phyloP scores from a whole-genome alignment of 1,284 basidiomycete genomes.

The Entoloma clypeatum region DNA sequence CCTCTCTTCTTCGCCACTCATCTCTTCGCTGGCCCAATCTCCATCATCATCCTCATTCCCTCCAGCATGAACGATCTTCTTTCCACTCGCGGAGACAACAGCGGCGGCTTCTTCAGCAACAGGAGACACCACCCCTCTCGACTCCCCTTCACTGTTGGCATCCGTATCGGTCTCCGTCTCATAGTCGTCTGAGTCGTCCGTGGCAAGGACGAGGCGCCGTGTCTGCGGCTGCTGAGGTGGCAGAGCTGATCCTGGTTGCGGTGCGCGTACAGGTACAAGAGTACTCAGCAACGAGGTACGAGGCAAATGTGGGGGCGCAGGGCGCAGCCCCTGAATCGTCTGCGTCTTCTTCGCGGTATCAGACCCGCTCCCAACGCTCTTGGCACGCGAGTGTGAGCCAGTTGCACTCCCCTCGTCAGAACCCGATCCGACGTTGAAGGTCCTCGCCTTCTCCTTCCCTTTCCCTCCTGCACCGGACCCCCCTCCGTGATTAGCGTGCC shows the following conservation, averaged over 20 bases:
- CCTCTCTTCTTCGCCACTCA: constrained; percentile 36
- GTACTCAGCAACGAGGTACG: too few relatives aligned
- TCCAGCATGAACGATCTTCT: too few relatives aligned
- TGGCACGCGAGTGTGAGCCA: too few relatives aligned
- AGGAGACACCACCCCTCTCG: constrained; percentile 36
- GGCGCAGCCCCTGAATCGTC: constrained; percentile 8
- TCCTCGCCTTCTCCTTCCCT: constrained; percentile 30
- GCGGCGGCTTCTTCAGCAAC: too few relatives aligned
- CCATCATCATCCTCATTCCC: constrained; percentile 48
- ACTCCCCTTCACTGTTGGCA: constrained; percentile 30
- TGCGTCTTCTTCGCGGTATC: constrained; percentile 18
- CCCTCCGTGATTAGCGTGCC: constrained; percentile 1
- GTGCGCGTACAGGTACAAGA: too few relatives aligned
- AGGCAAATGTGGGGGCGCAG: too few relatives aligned
- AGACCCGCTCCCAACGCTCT: constrained; percentile 40
- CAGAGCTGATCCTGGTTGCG: too few relatives aligned
- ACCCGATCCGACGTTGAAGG: constrained; percentile 56
- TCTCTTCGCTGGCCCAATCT: constrained; percentile 54
- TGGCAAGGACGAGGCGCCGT: constrained; percentile 29
- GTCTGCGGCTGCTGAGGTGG: constrained; percentile 17
- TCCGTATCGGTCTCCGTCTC: constrained; percentile 41
- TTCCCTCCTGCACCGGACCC: constrained; percentile 20
- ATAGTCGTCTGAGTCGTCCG: constrained; percentile 33
- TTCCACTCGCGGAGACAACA: too few relatives aligned
- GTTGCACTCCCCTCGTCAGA: constrained; percentile 36